A percentile compares a stretch with the other conserved stretches of the same genome.
These are phyloP conservation scores for Calvatia gigantea DNA, from an alignment of 768 basidiomycete genomes.

Conservation along the genomic window DNA sequence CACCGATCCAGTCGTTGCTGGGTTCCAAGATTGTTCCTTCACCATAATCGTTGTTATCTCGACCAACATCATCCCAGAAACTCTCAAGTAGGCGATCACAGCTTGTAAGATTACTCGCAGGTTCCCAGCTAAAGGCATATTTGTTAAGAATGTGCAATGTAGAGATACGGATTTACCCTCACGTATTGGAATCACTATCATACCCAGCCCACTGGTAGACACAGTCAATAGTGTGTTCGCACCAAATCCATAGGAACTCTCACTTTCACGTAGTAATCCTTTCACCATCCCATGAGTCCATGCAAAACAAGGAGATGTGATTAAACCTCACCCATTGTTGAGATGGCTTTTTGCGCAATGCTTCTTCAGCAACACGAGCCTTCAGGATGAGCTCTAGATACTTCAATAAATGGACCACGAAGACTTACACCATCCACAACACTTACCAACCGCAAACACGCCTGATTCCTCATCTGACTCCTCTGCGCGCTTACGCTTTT, in stretches of 20 bases:
- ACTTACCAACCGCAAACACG: conserved; percentile 4
- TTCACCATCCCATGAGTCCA: neutral
- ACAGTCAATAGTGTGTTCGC: neutral
- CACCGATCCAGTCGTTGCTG: conserved; percentile 56
- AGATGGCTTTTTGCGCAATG: conserved; percentile 17
- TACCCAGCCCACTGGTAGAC: conserved; percentile 65
- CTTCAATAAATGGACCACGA: neutral
- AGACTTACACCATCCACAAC: neutral
- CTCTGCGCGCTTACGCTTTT: conserved; percentile 11
- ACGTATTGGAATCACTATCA: conserved; percentile 55
- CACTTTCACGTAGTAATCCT: conserved; percentile 73
- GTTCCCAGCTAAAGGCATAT: conserved; percentile 58
- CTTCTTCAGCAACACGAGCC: conserved; percentile 42
- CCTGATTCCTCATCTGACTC: conserved; percentile 6
- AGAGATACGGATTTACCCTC: conserved; percentile 10
- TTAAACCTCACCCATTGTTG: conserved; percentile 12
- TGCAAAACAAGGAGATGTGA: neutral
- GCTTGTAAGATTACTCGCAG: conserved; percentile 49
- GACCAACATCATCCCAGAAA: conserved; percentile 62
- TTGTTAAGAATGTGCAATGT: conserved; percentile 5
- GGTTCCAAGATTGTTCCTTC: conserved; percentile 44
- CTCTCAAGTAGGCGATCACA: conserved; percentile 59
- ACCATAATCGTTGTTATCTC: conserved; percentile 51
- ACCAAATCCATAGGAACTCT: neutral
- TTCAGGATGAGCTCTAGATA: conserved; percentile 55